Base-by-base conservation (phyloP, 2,329 filamentous ascomycete genomes). In the Helotiales sp. region DNA sequence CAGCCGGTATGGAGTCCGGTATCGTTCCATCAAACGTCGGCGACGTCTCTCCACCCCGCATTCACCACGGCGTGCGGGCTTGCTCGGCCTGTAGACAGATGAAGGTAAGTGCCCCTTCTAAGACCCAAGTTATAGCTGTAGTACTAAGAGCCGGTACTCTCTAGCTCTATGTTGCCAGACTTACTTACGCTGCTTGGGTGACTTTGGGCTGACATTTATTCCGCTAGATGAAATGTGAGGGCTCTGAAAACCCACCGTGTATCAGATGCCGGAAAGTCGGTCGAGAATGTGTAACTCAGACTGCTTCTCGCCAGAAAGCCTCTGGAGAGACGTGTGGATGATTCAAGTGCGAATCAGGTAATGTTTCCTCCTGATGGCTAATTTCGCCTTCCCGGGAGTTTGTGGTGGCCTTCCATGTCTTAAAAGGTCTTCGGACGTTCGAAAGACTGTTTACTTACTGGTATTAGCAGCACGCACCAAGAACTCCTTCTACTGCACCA, bases 191-290 rank as follows among this genome's bases (percentile, higher is more conserved):
- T 2, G 17, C 40, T 45, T 20, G 10, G 40, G 40, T 20, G 24
- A 47, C 22, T 10, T 7, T 49, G n/a, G n/a, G 8, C 40, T 30
- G 24, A 32, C 10, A 6, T 15, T 61, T 24, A 3, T 8, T 47
- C 7, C 7, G 17, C 45, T 57, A 68, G 66, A 64, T 68, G 66
- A 68, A 68, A 50, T 68, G 66, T 52, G 66, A 65, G 17, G 63
- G 62, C 17, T 52, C 59, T n/a, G 58, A 64, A 17, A 30, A 63
- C 30, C 62, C 59, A 11, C 66, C 62, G 11, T 68, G 66, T 37
- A 63, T 40, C 11, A 20, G 66, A 40, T 68, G 66, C 30, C 28
- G 37, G 6, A 68, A 68, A 52, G 61, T 61, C 17, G 66, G 66
- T 22, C 26, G 66, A 47, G 50, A 62, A 28, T 68, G 66, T 26